Conservation (phyloP, 768 basidiomycete species). For the Trametes meyenii region DNA sequence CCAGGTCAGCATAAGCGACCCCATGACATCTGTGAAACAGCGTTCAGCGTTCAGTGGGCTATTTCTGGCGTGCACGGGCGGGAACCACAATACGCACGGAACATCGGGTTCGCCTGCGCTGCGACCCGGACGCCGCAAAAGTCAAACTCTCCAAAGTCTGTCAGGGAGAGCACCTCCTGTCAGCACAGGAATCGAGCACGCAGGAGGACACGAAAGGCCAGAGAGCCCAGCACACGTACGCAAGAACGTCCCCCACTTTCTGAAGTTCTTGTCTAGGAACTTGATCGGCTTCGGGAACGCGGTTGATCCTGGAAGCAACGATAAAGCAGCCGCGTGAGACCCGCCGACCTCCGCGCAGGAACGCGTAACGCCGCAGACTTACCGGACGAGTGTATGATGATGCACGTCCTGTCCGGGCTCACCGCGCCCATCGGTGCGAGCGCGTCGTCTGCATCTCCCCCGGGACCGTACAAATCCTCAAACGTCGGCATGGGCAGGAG, state of each 20-base stretch:
- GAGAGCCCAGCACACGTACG: too few relatives aligned
- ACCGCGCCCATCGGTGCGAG: conserved; percentile 19
- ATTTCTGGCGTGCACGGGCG: background rate
- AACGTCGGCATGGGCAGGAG: conserved; percentile 28
- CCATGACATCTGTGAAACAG: conserved; percentile 9
- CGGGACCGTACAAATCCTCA: conserved; percentile 25
- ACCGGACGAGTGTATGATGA: conserved; percentile 28
- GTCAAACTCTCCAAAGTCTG: conserved; percentile 25
- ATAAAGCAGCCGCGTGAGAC: background rate
- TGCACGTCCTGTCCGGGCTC: conserved; percentile 7
- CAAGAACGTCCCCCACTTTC: conserved; percentile 20
- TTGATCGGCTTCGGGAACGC: conserved; percentile 27
- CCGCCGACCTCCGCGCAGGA: background rate
- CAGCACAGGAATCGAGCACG: too few relatives aligned
- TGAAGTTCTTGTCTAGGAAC: conserved; percentile 24
- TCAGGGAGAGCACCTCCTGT: background rate
- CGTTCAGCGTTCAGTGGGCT: background rate
- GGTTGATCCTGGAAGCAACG: conserved; percentile 20
- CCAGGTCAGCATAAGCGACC: conserved; percentile 16
- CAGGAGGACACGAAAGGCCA: background rate
- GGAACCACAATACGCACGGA: conserved; percentile 25
- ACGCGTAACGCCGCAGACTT: background rate
- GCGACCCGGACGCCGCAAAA: conserved; percentile 27
- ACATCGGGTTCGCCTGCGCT: conserved; percentile 30
- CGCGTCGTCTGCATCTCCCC: conserved; percentile 7